Percentiles rank a stretch among this genome's conserved stretches.
These are phyloP conservation scores for Tetrahymena malaccensis DNA, from an alignment of 73 alveolate species.

Conservation along the genomic window DNA sequence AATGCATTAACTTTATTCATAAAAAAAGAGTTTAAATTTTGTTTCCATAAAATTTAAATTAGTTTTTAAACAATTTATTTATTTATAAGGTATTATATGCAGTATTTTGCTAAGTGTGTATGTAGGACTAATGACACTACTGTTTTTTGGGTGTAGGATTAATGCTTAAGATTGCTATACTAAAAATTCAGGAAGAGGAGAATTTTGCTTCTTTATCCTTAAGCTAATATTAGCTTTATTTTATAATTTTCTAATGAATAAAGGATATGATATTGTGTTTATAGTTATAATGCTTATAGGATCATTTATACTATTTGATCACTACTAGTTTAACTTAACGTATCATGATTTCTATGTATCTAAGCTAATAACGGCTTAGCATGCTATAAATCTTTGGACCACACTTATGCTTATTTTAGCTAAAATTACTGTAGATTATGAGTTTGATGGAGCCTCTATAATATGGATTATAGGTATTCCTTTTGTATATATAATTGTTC, in stretches of 20 bases:
- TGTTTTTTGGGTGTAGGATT: not conserved
- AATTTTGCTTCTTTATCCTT: not conserved
- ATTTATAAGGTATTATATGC: not conserved
- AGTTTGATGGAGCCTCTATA: constrained; percentile 38
- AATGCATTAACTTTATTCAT: no score
- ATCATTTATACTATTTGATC: not conserved
- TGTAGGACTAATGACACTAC: not conserved
- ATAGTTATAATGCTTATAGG: not conserved
- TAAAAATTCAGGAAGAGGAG: not conserved
- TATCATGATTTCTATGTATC: constrained; percentile 6
- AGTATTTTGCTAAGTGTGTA: not conserved
- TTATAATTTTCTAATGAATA: not conserved
- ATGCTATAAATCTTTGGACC: constrained; percentile 36
- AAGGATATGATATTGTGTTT: not conserved
- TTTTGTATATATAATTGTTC: constrained; percentile 1
- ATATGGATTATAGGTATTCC: constrained; percentile 38
- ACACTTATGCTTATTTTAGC: constrained; percentile 23
- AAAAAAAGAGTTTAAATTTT: no score
- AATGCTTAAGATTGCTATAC: not conserved
- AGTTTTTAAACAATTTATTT: not conserved
- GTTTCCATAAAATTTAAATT: not conserved
- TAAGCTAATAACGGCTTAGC: constrained; percentile 13
- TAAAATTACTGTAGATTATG: constrained; percentile 1
- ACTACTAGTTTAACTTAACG: not conserved
- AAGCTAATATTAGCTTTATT: not conserved